Evolutionary conservation across 2,329 filamentous ascomycete genomes (phyloP), one percentile per base, ranked within the genome.

Genomic region (Elsinoe perseae): DNA sequence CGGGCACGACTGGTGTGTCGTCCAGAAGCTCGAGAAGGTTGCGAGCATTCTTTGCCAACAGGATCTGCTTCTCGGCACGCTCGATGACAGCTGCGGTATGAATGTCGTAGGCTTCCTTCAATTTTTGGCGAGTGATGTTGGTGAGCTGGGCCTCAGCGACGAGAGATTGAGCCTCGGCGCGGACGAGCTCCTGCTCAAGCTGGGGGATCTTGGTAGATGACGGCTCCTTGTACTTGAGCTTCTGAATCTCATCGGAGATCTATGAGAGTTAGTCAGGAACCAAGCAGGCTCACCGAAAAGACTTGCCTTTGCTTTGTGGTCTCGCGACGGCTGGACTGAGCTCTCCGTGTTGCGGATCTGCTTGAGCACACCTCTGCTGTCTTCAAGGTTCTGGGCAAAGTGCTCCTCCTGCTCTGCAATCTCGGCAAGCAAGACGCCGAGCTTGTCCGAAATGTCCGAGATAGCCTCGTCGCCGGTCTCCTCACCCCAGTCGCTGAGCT

Each of bases 401-500:
- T 79, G 68, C 63, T 96, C 91, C 70, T 98, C 93, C 72, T 95
- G 90, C 73, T 95, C 90, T 54, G 90, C 93, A 59, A 98, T 83
- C 76, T 97, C 93, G 20, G 87, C 86, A 59, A 98, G 77, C 64
- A 98, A 77, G 36, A 97, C 92, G 53, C 90, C 93, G 54, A 98
- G 79, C 79, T 98, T 98, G 79, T 97, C 93, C 58, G 87, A 90
- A 63, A 98, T 81, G 68, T 97, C 93, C 54, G 83, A 89, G 65
- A 97, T 79, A 53, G 84, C 83, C 60, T 95, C 89, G 66, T 98
- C 93, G 54, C 83, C 81, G 1, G 91, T 96, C 59, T 87, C 82
- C 74, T 97, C 91, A 57, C 93, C 93, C 93, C 93, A 98, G 64
- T 97, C 91, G 6, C 89, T 95, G 43, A 98, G 82, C 75, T 97